A percentile compares a stretch with the other conserved stretches of the same genome.
Conservation (phyloP, 2,329 filamentous ascomycete species). For the Ophioceras dolichostomum region DNA sequence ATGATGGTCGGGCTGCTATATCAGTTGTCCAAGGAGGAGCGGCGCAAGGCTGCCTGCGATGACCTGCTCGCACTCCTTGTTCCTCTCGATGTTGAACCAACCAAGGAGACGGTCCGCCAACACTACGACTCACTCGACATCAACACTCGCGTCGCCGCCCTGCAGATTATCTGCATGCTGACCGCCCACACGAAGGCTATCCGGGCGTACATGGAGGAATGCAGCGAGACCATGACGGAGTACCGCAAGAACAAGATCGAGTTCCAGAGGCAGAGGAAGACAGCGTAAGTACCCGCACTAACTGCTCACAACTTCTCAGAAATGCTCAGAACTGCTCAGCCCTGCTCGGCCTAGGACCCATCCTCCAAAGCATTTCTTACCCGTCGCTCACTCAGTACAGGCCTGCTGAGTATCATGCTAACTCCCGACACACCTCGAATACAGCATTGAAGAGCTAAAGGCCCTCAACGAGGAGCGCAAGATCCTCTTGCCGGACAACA, state of each 20-base stretch:
- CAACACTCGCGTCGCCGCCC: conserved; percentile 65
- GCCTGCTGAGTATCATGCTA: too few species aligned
- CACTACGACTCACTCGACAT: conserved; percentile 70
- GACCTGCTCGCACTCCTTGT: conserved; percentile 71
- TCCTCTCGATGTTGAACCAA: conserved; percentile 64
- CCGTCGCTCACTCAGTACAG: too few species aligned
- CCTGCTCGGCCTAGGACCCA: too few species aligned
- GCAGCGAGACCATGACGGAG: conserved; percentile 85
- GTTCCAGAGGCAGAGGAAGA: conserved; percentile 66
- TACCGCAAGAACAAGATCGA: conserved; percentile 95
- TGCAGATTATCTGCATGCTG: conserved; percentile 79
- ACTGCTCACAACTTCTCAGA: too few species aligned
- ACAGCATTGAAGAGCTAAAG: conserved; percentile 58
- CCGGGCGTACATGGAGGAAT: conserved; percentile 81
- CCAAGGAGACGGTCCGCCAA: conserved; percentile 56
- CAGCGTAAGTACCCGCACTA: conserved; percentile 46
- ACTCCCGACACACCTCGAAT: too few species aligned
- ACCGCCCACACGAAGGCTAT: conserved; percentile 78
- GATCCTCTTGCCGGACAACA: conserved; percentile 59
- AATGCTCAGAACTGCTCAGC: too few species aligned
- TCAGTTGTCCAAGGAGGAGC: conserved; percentile 67
- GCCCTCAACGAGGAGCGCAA: conserved; percentile 62
- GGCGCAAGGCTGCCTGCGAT: conserved; percentile 61
- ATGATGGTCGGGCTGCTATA: conserved; percentile 80
- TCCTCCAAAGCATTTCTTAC: too few species aligned